Conservation (phyloP, 75 land plant genomes). For the Cryptomeria japonica region DNA sequence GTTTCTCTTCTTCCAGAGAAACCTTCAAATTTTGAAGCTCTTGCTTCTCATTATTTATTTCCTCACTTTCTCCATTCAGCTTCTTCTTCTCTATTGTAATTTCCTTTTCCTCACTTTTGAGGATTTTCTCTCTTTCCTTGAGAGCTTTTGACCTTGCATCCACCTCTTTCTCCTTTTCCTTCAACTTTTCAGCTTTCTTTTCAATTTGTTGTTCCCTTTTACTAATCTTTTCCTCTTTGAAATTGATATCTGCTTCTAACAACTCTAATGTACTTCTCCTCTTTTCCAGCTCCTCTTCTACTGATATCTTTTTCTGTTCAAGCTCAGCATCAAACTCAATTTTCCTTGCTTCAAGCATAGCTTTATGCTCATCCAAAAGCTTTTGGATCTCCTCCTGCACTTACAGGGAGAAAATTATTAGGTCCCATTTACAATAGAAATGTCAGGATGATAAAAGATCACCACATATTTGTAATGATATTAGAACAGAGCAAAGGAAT, state of each 20-base stretch:
- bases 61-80: conserved; percentile 34
- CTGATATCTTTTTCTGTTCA: conserved; percentile 36
- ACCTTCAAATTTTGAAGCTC: conserved; percentile 46
- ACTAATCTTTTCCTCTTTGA: conserved; percentile 47
- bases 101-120: conserved; percentile 52
- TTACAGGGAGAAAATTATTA: not conserved
- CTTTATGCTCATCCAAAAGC: conserved; percentile 61
- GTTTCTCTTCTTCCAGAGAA: conserved; percentile 41
- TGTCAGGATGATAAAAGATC: not conserved
- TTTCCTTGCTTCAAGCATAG: conserved; percentile 43
- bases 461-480: too few relatives aligned
- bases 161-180: conserved; percentile 60
- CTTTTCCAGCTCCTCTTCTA: conserved; percentile 59
- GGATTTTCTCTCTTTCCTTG: conserved; percentile 51
- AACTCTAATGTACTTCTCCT: conserved; percentile 43
- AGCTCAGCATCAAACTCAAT: conserved; percentile 70
- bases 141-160: conserved; percentile 46
- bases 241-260: conserved; percentile 29
- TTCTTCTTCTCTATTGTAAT: conserved; percentile 46
- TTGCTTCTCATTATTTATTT: conserved; percentile 21
- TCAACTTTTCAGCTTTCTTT: conserved; percentile 47
- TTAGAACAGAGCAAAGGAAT: not conserved
- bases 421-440: not conserved
- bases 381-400: conserved; percentile 66
- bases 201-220: conserved; percentile 63